Evolutionary conservation across 805 yeast species (phyloP).

Genomic region (Pachysolen tannophilus): DNA sequence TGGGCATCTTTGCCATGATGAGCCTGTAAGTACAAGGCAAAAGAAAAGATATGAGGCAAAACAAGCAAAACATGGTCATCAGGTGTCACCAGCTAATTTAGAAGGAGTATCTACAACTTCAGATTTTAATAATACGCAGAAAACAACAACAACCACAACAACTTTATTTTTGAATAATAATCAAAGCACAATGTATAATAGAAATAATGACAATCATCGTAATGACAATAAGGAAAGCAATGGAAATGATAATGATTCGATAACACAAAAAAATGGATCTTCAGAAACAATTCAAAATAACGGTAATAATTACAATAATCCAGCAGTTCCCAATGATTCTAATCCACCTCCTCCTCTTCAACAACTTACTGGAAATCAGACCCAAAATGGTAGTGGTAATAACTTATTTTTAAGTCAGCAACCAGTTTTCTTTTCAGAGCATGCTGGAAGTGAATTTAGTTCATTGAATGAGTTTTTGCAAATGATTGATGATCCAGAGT

Average conservation of each 20-base stretch:
- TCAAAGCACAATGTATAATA: neutral
- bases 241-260: too few species aligned
- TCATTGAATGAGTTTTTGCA: constrained; percentile 83
- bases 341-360: constrained; percentile 6
- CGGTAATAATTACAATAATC: constrained; percentile 3
- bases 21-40: constrained; percentile 40
- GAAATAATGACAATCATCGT: constrained; percentile 4
- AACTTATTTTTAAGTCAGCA: constrained; percentile 41
- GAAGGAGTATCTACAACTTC: constrained; percentile 7
- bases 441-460: constrained; percentile 87
- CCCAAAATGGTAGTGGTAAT: neutral
- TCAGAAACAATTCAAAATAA: neutral
- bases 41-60: constrained; percentile 13
- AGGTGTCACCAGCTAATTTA: constrained; percentile 2
- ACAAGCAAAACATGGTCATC: constrained; percentile 1
- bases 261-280: too few species aligned
- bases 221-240: too few species aligned
- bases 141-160: constrained; percentile 2
- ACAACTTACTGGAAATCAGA: neutral
- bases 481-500: constrained; percentile 81
- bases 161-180: neutral
- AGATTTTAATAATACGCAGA: too few species aligned
- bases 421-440: constrained; percentile 82
- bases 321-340: neutral
- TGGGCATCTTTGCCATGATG: constrained; percentile 81